Base-by-base conservation (phyloP, 805 yeast species). In the Monosporozyma servazzii region DNA sequence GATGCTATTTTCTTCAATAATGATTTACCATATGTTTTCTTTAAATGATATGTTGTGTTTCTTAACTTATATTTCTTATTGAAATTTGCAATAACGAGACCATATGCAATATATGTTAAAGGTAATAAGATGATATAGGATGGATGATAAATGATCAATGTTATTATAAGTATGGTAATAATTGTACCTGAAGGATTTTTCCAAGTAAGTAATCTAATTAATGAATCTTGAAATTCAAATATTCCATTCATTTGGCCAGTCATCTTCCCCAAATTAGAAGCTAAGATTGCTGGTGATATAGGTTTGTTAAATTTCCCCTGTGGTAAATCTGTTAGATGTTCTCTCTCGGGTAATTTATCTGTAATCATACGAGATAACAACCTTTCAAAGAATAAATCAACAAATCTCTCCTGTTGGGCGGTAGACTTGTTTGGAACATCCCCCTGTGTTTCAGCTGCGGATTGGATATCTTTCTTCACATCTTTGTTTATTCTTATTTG, bases 71-170 rank as follows among this genome's bases (percentile, higher is more conserved):
- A 93, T 48, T 87, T 72, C 48, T 76, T 72, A 18, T 78, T 70
- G 60, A 82, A 89, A 3, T 84, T 87, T 0, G 95, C 91, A 1
- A 84, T 70, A 71, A 89, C 74, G 3, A 84, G 70, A 1, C 80
- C 82, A 51, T 75, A 71, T 30, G 84, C 58, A 3, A 86, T 46
- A 47, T 71, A 73, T 1, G 84, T 53, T 37, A 84, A 58, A 0
- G 96, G 96, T 31, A 82, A 72, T 1, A 81, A 73, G 39, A 85
- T 65, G 11, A 87, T 70, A 48, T 85, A 66, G 62, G 81, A 81
- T 0, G 96, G 96, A 69, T 85, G 77, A 36, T 83, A 65, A 58
- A 93, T 85, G 1, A 82, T 70, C 53, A 80, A 73, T 0, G 96
- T 82, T 56, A 84, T 82, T 1, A 80, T 54, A 5, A 83, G 69